Conservation (phyloP, 1,284 basidiomycete genomes). For the Phellopilus nigrolimitatus region DNA sequence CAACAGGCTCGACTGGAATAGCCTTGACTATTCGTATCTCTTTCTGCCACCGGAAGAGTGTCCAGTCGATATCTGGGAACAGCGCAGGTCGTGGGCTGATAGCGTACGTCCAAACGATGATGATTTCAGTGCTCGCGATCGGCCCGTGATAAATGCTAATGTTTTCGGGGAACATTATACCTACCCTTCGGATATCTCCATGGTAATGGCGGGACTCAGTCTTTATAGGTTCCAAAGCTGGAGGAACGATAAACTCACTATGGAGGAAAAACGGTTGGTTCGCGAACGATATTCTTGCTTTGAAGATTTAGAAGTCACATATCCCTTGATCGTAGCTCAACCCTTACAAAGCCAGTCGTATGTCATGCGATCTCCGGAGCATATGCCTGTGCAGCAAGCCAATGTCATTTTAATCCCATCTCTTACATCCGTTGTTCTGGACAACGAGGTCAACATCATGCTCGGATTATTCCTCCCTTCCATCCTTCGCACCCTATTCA, state of each 20-base stretch:
- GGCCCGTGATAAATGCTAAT: slow-evolving; percentile 33
- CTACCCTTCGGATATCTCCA: slow-evolving; percentile 45
- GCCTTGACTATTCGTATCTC: slow-evolving; percentile 56
- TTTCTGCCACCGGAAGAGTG: slow-evolving; percentile 41
- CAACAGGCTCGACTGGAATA: slow-evolving; percentile 51
- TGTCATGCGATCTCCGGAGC: slow-evolving; percentile 46
- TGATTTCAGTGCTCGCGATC: slow-evolving; percentile 22
- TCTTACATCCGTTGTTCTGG: slow-evolving; percentile 41
- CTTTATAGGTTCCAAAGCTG: slow-evolving; percentile 48
- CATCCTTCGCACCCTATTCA: slow-evolving; percentile 52
- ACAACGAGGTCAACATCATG: slow-evolving; percentile 47
- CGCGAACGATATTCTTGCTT: slow-evolving; percentile 32
- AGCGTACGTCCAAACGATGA: slow-evolving; percentile 4
- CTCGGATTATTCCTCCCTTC: slow-evolving; percentile 59
- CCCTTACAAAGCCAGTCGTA: slow-evolving; percentile 49
- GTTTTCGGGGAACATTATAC: slow-evolving; percentile 41
- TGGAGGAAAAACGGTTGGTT: slow-evolving; percentile 47
- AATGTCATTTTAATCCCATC: slow-evolving; percentile 2
- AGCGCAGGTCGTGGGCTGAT: slow-evolving; percentile 42
- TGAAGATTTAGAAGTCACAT: slow-evolving; percentile 40
- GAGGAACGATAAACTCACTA: slow-evolving; percentile 39
- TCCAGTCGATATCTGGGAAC: slow-evolving; percentile 38
- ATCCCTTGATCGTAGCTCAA: slow-evolving; percentile 56
- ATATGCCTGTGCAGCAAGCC: slow-evolving; percentile 13
- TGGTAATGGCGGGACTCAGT: slow-evolving; percentile 43